phyloP scores from a whole-genome alignment of 2,329 filamentous ascomycete genomes.

The Trichophyton equinum region DNA sequence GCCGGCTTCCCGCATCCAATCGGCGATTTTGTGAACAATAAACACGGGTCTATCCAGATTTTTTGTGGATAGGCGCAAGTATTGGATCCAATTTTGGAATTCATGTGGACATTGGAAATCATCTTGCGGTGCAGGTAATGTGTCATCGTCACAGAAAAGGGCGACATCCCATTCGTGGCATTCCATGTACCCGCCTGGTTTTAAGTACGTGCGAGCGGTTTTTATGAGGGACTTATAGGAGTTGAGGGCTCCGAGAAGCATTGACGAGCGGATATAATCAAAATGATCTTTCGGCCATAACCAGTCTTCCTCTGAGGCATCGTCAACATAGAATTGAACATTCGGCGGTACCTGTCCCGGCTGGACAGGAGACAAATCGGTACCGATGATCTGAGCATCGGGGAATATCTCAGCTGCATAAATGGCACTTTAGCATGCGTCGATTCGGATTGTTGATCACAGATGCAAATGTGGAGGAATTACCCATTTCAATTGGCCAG shows the following conservation, averaged over 20 bases:
- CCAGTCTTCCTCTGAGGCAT: slow-evolving; percentile 51
- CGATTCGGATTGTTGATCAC: background rate
- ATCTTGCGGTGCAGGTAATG: slow-evolving; percentile 37
- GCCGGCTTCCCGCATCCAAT: slow-evolving; percentile 16
- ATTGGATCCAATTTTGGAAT: slow-evolving; percentile 38
- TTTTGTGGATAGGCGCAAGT: slow-evolving; percentile 33
- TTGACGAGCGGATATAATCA: slow-evolving; percentile 48
- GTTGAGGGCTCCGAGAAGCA: slow-evolving; percentile 46
- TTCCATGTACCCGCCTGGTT: slow-evolving; percentile 43
- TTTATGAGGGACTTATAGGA: slow-evolving; percentile 45
- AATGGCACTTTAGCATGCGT: background rate
- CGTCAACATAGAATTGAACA: slow-evolving; percentile 62
- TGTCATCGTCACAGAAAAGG: slow-evolving; percentile 41
- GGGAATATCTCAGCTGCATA: slow-evolving; percentile 6
- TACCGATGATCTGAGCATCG: slow-evolving; percentile 9
- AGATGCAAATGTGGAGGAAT: slow-evolving; percentile 5
- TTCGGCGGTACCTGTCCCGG: slow-evolving; percentile 56
- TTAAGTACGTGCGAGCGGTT: slow-evolving; percentile 40
- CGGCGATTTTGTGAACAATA: slow-evolving; percentile 34
- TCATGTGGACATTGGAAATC: slow-evolving; percentile 26
- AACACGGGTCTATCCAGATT: slow-evolving; percentile 36
- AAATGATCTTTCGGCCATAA: slow-evolving; percentile 39
- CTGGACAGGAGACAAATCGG: slow-evolving; percentile 53
- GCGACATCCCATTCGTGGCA: slow-evolving; percentile 35
- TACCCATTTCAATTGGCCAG: slow-evolving; percentile 7